phyloP scores from a whole-genome alignment of 2,329 filamentous ascomycete species.

The Cordyceps javanica region DNA sequence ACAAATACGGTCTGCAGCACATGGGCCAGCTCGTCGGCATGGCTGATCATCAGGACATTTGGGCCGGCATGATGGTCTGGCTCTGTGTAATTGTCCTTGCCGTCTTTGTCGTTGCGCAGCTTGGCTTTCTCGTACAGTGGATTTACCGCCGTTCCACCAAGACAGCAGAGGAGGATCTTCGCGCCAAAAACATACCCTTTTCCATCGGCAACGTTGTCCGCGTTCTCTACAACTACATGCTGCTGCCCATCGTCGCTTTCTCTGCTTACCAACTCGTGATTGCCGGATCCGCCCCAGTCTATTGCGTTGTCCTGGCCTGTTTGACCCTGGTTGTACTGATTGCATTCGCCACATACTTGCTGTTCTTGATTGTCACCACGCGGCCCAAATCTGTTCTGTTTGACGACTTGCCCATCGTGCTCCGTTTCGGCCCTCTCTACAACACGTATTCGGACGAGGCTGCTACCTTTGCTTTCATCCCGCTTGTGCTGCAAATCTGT shows the following conservation, averaged over 20 bases:
- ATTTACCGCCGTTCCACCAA: conserved; percentile 63
- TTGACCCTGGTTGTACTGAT: conserved; percentile 68
- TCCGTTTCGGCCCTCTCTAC: conserved; percentile 89
- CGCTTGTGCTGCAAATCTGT: conserved; percentile 76
- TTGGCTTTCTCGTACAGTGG: conserved; percentile 74
- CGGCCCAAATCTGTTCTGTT: conserved; percentile 83
- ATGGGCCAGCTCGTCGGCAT: conserved; percentile 81
- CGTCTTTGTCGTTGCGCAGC: conserved; percentile 64
- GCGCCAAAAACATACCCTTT: conserved; percentile 88
- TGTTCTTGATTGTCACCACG: conserved; percentile 72
- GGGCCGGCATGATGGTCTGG: conserved; percentile 93
- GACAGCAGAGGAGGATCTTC: conserved; percentile 77
- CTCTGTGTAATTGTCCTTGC: conserved; percentile 68
- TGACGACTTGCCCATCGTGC: conserved; percentile 83
- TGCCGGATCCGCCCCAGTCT: conserved; percentile 59
- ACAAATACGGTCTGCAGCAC: conserved; percentile 65
- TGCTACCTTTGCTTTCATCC: conserved; percentile 82
- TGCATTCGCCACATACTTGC: conserved; percentile 69
- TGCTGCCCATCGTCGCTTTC: conserved; percentile 78
- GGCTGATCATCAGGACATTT: conserved; percentile 69
- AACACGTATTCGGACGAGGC: conserved; percentile 96
- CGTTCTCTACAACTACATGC: conserved; percentile 86
- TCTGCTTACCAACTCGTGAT: conserved; percentile 90
- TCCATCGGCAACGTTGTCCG: conserved; percentile 72
- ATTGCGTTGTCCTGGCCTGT: conserved; percentile 67